Percentiles rank a stretch among this genome's conserved stretches.
Evolutionary conservation across 2,329 filamentous ascomycete genomes (phyloP).

Genomic region (Coniochaeta sp.): DNA sequence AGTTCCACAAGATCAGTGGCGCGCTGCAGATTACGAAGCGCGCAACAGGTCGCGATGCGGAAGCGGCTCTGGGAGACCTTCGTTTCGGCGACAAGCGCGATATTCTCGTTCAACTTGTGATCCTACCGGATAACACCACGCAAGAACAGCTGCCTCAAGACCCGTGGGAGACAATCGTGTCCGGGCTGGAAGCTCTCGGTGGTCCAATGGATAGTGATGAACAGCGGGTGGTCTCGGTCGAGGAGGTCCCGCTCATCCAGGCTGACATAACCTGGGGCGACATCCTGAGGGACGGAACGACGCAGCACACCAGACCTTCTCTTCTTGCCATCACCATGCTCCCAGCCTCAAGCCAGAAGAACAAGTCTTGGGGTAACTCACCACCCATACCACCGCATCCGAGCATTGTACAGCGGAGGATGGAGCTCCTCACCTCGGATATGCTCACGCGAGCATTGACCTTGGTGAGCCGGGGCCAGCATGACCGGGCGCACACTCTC

Average conservation of each 20-base stretch:
- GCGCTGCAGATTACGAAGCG: conserved; percentile 94
- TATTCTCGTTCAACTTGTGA: conserved; percentile 88
- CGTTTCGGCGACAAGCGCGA: conserved; percentile 93
- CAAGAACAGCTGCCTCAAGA: conserved; percentile 87
- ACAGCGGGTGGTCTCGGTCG: conserved; percentile 74
- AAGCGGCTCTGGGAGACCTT: conserved; percentile 85
- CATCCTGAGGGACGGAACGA: conserved; percentile 79
- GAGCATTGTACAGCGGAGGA: conserved; percentile 88
- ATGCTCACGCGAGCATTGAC: conserved; percentile 93
- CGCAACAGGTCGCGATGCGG: conserved; percentile 87
- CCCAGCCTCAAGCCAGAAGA: conserved; percentile 59
- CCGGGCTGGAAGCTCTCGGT: conserved; percentile 85
- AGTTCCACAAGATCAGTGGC: conserved; percentile 97
- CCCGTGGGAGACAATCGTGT: conserved; percentile 95
- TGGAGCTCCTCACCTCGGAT: conserved; percentile 96
- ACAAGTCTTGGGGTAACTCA: conserved; percentile 52
- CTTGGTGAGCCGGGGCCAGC: conserved; percentile 82
- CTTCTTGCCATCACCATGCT: conserved; percentile 94
- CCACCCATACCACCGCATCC: conserved; percentile 93
- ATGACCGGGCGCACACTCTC: conserved; percentile 88
- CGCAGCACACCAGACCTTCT: conserved; percentile 81
- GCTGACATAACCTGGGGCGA: conserved; percentile 92
- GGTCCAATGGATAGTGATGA: conserved; percentile 83
- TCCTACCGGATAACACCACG: conserved; percentile 74
- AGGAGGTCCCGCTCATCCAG: conserved; percentile 92